phyloP scores from a whole-genome alignment of 2,329 filamentous ascomycete genomes.

The Elsinoe batatas region DNA sequence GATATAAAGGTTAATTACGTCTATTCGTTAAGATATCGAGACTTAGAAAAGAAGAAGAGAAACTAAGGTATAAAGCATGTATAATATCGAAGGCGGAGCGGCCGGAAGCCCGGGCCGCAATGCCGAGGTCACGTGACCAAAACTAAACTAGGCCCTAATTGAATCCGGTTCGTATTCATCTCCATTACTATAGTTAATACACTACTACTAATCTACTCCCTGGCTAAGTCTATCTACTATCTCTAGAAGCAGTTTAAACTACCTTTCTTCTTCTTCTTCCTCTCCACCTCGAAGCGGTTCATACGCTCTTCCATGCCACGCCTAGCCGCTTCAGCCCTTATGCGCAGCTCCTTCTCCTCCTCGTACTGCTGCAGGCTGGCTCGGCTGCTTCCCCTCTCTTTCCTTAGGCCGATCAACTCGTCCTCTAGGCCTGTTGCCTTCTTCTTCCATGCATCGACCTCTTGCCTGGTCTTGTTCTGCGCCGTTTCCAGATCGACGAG shows the following conservation, averaged over 20 bases:
- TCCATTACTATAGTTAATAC: background rate
- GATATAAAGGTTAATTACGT: no score
- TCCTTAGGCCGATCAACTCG: slow-evolving; percentile 56
- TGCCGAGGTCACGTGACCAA: no score
- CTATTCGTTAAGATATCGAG: no score
- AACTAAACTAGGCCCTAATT: no score
- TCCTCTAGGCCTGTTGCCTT: slow-evolving; percentile 66
- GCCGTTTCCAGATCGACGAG: slow-evolving; percentile 87
- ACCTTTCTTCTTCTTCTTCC: slow-evolving; percentile 86
- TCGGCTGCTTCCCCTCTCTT: slow-evolving; percentile 47
- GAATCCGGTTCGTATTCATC: no score
- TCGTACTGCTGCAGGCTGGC: slow-evolving; percentile 80
- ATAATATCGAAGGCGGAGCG: no score
- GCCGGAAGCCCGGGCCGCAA: no score
- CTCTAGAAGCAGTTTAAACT: slow-evolving; percentile 91
- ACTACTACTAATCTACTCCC: background rate
- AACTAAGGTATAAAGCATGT: no score
- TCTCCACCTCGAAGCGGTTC: slow-evolving; percentile 65
- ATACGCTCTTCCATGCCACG: slow-evolving; percentile 85
- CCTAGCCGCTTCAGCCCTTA: slow-evolving; percentile 79
- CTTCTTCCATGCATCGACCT: slow-evolving; percentile 84
- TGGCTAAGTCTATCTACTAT: slow-evolving; percentile 13
- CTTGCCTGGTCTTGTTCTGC: slow-evolving; percentile 81
- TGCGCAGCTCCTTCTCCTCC: slow-evolving; percentile 86
- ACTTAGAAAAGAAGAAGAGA: no score